Percentiles rank a stretch among this genome's conserved stretches.
Conservation (phyloP, 1,284 basidiomycete genomes). For the Ceratobasidium sp. region DNA sequence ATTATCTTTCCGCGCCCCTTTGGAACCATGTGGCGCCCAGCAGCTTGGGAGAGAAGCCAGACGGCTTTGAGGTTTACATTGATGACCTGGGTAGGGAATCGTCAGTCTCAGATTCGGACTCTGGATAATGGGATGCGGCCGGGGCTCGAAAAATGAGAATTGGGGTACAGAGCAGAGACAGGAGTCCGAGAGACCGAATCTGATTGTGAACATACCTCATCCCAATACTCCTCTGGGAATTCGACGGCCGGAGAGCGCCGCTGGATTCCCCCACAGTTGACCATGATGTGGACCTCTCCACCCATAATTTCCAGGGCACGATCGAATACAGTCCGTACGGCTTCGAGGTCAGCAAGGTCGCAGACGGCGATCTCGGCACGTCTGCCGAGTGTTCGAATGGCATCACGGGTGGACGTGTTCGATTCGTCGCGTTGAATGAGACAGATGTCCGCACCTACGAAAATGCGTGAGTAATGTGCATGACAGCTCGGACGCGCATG, state of each 20-base stretch:
- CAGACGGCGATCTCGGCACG: constrained; percentile 66
- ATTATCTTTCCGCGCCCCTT: constrained; percentile 77
- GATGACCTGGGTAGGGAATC: constrained; percentile 60
- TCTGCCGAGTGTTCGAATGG: constrained; percentile 57
- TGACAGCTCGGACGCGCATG: constrained; percentile 53
- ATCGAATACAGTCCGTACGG: constrained; percentile 70
- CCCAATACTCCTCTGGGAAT: constrained; percentile 88
- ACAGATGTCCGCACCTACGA: constrained; percentile 75
- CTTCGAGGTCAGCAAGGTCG: constrained; percentile 73
- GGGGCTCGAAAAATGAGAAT: constrained; percentile 14
- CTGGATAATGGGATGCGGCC: background rate
- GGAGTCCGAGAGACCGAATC: background rate
- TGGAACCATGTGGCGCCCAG: constrained; percentile 80
- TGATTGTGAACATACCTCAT: constrained; percentile 67
- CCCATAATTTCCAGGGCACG: constrained; percentile 67
- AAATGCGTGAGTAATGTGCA: background rate
- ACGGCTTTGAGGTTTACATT: constrained; percentile 79
- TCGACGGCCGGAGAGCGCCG: constrained; percentile 79
- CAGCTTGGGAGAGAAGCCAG: constrained; percentile 78
- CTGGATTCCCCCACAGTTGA: constrained; percentile 96
- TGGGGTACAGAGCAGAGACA: constrained; percentile 26
- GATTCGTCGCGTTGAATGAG: constrained; percentile 69
- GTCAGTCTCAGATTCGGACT: background rate
- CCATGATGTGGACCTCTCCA: constrained; percentile 78
- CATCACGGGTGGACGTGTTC: constrained; percentile 64